Evolutionary conservation across 345 rosid species (phyloP).

Genomic region (Garcia nutans): DNA sequence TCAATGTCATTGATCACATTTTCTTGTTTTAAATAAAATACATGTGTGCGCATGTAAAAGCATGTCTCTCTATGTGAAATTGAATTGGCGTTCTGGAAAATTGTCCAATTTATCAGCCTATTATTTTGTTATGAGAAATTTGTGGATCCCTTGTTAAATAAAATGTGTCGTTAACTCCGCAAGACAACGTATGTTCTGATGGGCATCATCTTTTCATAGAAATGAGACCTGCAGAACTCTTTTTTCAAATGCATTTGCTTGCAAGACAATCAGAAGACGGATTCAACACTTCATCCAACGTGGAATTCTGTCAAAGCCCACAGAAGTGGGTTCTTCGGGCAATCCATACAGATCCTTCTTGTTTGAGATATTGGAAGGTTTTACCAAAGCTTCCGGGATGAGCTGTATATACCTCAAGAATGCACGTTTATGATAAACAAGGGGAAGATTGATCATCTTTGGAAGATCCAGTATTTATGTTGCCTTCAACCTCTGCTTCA

Average conservation of each 20-base stretch:
- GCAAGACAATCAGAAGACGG: conserved; percentile 46
- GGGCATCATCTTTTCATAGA: conserved; percentile 44
- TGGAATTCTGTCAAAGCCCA: conserved; percentile 63
- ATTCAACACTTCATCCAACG: conserved; percentile 33
- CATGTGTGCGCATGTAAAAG: neutral
- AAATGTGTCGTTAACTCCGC: neutral
- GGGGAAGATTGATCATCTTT: neutral
- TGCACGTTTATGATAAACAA: neutral
- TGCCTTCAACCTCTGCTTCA: neutral
- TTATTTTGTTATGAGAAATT: no score
- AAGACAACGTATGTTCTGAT: neutral
- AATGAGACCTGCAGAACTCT: conserved; percentile 87
- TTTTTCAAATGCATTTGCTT: conserved; percentile 90
- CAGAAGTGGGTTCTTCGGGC: conserved; percentile 82
- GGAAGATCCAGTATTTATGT: neutral
- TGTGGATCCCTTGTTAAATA: neutral
- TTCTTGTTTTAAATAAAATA: no score
- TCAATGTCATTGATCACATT: neutral
- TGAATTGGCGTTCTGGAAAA: neutral
- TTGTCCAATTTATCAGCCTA: neutral
- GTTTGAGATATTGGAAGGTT: conserved; percentile 74
- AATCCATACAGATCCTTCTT: conserved; percentile 80
- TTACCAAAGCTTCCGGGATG: conserved; percentile 47
- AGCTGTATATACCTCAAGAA: neutral
- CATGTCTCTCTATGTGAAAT: no score